Base-by-base conservation (phyloP, 73 alveolate genomes). In the Uronychia setigera region DNA sequence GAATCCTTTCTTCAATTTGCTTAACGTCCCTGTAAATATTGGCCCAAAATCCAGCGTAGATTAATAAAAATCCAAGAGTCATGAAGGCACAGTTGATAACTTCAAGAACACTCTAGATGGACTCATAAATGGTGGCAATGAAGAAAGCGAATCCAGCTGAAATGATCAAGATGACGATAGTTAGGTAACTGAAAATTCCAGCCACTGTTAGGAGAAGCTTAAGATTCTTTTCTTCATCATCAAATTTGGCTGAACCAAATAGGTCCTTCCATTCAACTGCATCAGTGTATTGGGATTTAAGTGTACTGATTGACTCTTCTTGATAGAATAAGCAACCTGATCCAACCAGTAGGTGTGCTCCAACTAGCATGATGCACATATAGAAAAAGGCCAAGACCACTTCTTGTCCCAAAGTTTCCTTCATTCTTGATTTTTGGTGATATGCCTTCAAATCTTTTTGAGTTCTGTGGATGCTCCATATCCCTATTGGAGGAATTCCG, bases 101-200 rank as follows among this genome's bases (percentile, higher is more conserved):
- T 27, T 76, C 28, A 1, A 76, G 81, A 27, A 76, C 81, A 5
- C 59, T 29, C 59, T 76, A 30, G 59, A 76, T 28, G 28, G 81
- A 76, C 30, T 76, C 81, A 76, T 76, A 76, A 11, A 31, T 31
- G n/a, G 81, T 76, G n/a, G 81, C 81, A 26, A 76, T 76, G 59
- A 26, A 13, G 59, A 76, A 28, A 29, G 81, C 28, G 27, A 76
- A 27, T 27, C 9, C 28, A 26, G 19, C 1, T 1, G 81, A 9
- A 13, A 76, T 26, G 26, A 76, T 27, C 30, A 30, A 76, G 27
- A 76, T 5, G 32, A 26, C 27, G 81, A 28, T 5, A 30, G 59
- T 28, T 5, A 76, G 59, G 59, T 1, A 31, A 5, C 58, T 26
- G 46, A 76, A 5, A 30, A 76, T 76, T 5, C 81, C 81, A 5